phyloP scores from a whole-genome alignment of 208 protist genomes.

The Leishmania tropica region DNA sequence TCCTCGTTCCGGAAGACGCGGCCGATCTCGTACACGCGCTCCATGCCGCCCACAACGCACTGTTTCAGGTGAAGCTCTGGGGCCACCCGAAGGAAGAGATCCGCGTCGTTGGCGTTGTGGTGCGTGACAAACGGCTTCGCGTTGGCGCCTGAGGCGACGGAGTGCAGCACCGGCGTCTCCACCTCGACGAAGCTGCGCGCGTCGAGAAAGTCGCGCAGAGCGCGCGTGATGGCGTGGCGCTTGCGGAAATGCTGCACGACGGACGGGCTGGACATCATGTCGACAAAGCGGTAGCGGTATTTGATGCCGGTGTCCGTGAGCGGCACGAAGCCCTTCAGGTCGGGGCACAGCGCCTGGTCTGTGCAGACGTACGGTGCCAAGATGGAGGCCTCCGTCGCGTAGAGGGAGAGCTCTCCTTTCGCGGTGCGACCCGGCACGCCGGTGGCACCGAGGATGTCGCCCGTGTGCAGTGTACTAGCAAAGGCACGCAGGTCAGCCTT shows the following conservation, averaged over 20 bases:
- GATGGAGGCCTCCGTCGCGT: conserved; percentile 51
- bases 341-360: conserved; percentile 82
- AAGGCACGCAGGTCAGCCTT: conserved; percentile 61
- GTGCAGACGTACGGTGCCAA: conserved; percentile 85
- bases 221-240: conserved; percentile 63
- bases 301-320: conserved; percentile 78
- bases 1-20: conserved; percentile 95
- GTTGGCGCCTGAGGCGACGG: conserved; percentile 89
- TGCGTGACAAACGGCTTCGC: conserved; percentile 93
- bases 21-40: conserved; percentile 96
- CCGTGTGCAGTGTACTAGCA: conserved; percentile 50
- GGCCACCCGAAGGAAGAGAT: conserved; percentile 90
- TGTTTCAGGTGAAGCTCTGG: conserved; percentile 96
- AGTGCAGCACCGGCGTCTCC: conserved; percentile 94
- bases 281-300: conserved; percentile 90
- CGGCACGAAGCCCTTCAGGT: conserved; percentile 67
- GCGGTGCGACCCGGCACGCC: conserved; percentile 74
- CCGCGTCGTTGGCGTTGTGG: conserved; percentile 85
- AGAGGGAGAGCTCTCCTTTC: conserved; percentile 88
- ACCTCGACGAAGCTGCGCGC: conserved; percentile 89
- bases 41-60: conserved; percentile 94
- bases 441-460: conserved; percentile 88
- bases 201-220: conserved; percentile 79
- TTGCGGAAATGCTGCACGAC: conserved; percentile 54
- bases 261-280: conserved; percentile 83